phyloP scores from a whole-genome alignment of 306 rosid species.

The Ammopiptanthus mongolicus region DNA sequence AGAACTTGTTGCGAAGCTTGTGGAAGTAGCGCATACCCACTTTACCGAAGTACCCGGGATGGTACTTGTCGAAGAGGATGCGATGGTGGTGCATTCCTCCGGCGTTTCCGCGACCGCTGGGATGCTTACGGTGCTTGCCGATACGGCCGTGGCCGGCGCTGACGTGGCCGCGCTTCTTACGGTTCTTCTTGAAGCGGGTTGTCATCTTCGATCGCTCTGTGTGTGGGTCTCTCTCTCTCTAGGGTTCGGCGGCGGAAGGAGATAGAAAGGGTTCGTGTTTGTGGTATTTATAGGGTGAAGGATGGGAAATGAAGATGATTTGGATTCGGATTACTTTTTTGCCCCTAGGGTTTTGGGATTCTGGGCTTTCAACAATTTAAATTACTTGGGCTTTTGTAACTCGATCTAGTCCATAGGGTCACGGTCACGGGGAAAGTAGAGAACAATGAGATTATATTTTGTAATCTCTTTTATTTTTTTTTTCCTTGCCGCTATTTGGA shows the following conservation, averaged over 20 bases:
- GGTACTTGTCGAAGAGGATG: slow-evolving; percentile 42
- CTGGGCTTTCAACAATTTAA: neutral
- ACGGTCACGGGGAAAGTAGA: too few species aligned
- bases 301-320: neutral
- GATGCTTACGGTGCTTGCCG: slow-evolving; percentile 65
- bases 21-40: slow-evolving; percentile 70
- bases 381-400: neutral
- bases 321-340: neutral
- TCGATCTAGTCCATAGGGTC: neutral
- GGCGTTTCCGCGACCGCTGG: slow-evolving; percentile 35
- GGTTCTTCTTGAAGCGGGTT: slow-evolving; percentile 76
- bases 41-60: slow-evolving; percentile 36
- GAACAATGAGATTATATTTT: too few species aligned
- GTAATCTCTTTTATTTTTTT: too few species aligned
- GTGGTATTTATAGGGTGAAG: neutral
- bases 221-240: neutral
- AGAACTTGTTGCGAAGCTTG: slow-evolving; percentile 65
- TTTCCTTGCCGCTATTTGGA: too few species aligned
- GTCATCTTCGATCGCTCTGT: slow-evolving; percentile 51
- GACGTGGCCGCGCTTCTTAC: slow-evolving; percentile 89
- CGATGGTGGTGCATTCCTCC: slow-evolving; percentile 42
- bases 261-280: neutral
- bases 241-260: slow-evolving; percentile 42
- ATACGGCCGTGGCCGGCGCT: slow-evolving; percentile 83
- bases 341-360: neutral